These are phyloP conservation scores for Cryphonectria parasitica DNA, from an alignment of 2,329 filamentous ascomycete species.

Conservation along the genomic window DNA sequence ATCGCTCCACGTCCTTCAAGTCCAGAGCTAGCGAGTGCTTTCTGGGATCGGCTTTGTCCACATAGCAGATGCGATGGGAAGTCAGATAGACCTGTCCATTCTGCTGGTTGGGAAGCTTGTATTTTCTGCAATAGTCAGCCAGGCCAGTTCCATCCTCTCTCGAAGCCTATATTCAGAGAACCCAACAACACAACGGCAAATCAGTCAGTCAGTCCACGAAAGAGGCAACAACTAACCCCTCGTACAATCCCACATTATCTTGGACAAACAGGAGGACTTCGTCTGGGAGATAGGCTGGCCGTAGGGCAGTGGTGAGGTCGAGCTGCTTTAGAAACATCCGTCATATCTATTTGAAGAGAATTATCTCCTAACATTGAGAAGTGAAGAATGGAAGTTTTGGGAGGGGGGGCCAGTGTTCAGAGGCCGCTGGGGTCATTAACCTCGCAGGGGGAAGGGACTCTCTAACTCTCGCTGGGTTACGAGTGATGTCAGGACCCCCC, in stretches of 20 bases:
- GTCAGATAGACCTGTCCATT: constrained; percentile 97
- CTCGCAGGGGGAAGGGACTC: background rate
- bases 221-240: constrained; percentile 69
- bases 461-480: background rate
- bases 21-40: constrained; percentile 84
- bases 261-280: constrained; percentile 96
- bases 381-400: background rate
- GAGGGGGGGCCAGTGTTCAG: background rate
- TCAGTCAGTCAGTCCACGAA: constrained; percentile 28
- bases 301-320: constrained; percentile 93
- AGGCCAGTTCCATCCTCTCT: background rate
- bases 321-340: constrained; percentile 97
- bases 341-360: constrained; percentile 51
- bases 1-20: constrained; percentile 86
- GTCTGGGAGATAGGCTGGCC: constrained; percentile 89
- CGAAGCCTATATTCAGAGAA: background rate
- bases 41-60: constrained; percentile 84
- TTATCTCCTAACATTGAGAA: constrained; percentile 31
- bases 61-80: constrained; percentile 93
- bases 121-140: constrained; percentile 66
- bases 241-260: constrained; percentile 95
- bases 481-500: constrained; percentile 17
- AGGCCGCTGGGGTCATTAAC: background rate
- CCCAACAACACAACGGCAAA: constrained; percentile 22
- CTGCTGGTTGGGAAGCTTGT: constrained; percentile 91